Evolutionary conservation across 305 asterid species (phyloP).

Genomic region (Stenogyne calaminthoides): DNA sequence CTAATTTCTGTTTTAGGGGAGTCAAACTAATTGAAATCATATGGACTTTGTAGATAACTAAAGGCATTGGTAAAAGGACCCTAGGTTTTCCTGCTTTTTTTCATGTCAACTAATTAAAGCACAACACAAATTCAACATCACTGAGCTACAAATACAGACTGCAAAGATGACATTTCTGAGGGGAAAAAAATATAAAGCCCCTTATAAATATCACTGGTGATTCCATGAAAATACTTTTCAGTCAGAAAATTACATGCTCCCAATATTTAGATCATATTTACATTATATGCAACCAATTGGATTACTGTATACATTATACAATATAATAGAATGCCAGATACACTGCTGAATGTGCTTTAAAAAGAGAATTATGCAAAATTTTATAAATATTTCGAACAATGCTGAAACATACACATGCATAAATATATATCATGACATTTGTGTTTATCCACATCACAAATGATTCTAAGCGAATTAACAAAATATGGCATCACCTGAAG

Average conservation of each 20-base stretch:
- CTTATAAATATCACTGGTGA: background rate
- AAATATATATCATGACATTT: background rate
- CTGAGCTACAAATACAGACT: background rate
- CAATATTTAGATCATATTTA: background rate
- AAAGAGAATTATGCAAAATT: background rate
- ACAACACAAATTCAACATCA: background rate
- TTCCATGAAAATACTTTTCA: background rate
- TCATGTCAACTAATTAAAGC: background rate
- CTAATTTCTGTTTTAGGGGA: background rate
- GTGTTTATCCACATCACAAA: background rate
- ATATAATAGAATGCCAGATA: background rate
- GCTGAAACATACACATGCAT: background rate
- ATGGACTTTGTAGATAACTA: background rate
- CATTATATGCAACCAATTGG: background rate
- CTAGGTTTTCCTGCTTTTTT: background rate
- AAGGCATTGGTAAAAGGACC: background rate
- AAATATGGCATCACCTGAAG: constrained; percentile 56
- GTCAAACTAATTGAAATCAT: background rate
- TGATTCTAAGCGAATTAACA: constrained; percentile 8
- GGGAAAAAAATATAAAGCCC: background rate
- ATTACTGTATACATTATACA: background rate
- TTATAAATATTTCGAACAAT: background rate
- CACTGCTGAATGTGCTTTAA: background rate
- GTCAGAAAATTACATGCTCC: background rate
- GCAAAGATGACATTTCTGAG: background rate